Evolutionary conservation across 345 rosid species (phyloP).

Genomic region (Eucalyptus curtisii): DNA sequence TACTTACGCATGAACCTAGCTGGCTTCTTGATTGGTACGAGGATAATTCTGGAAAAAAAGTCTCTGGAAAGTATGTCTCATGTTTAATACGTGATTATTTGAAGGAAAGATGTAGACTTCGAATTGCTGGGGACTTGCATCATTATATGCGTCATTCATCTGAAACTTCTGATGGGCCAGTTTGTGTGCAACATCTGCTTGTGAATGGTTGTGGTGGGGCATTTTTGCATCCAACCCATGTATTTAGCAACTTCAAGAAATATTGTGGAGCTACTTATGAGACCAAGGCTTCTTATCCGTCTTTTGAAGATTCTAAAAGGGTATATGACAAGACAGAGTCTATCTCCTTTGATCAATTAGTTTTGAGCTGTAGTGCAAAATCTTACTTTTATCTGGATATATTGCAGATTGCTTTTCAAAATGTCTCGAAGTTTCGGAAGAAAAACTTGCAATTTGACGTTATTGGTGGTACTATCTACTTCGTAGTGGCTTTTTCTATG

Average conservation of each 20-base stretch:
- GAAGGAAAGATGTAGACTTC: slow-evolving; percentile 85
- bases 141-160: slow-evolving; percentile 89
- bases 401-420: slow-evolving; percentile 61
- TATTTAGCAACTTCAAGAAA: slow-evolving; percentile 60
- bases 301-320: slow-evolving; percentile 92
- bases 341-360: neutral
- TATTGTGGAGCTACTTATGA: slow-evolving; percentile 56
- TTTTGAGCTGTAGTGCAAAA: neutral
- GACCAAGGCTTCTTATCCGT: slow-evolving; percentile 81
- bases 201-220: slow-evolving; percentile 99
- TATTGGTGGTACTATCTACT: slow-evolving; percentile 93
- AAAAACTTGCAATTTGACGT: slow-evolving; percentile 98
- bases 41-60: slow-evolving; percentile 8
- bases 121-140: slow-evolving; percentile 94
- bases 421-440: slow-evolving; percentile 89
- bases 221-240: slow-evolving; percentile 95
- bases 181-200: slow-evolving; percentile 71
- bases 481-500: slow-evolving; percentile 71
- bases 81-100: slow-evolving; percentile 67
- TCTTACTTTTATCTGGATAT: neutral
- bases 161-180: slow-evolving; percentile 65
- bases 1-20: slow-evolving; percentile 88
- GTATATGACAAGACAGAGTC: slow-evolving; percentile 8
- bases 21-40: slow-evolving; percentile 99
- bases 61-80: slow-evolving; percentile 67